phyloP scores from a whole-genome alignment of 2,329 filamentous ascomycete species.

The Eurotiales sp. region DNA sequence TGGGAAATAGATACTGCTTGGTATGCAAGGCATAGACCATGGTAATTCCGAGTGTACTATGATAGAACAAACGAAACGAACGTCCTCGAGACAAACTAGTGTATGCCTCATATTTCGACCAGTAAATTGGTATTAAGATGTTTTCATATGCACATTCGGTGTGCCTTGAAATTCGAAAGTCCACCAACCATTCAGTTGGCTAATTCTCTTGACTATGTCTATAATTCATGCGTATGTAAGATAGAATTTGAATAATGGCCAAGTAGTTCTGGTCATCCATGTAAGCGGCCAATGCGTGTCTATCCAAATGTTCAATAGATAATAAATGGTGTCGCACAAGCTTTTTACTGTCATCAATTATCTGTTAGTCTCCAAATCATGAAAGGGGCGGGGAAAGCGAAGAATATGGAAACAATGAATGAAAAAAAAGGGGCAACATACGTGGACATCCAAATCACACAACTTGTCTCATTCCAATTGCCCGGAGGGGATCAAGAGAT shows the following conservation, averaged over 20 bases:
- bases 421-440: neutral
- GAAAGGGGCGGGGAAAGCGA: neutral
- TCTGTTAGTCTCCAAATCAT: neutral
- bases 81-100: neutral
- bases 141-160: neutral
- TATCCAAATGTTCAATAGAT: neutral
- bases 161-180: neutral
- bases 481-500: neutral
- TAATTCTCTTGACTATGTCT: neutral
- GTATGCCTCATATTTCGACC: neutral
- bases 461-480: neutral
- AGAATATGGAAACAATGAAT: neutral
- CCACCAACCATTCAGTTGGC: neutral
- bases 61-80: too few relatives aligned
- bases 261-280: neutral
- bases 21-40: too few relatives aligned
- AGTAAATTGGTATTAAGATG: neutral
- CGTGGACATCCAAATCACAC: neutral
- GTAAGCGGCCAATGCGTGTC: neutral
- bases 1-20: too few relatives aligned
- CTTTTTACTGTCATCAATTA: neutral
- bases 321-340: neutral
- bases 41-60: neutral
- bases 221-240: conserved; percentile 1
- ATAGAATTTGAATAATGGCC: neutral